Conservation (phyloP, 2,329 filamentous ascomycete genomes). For the Chrysoporthe puriensis region DNA sequence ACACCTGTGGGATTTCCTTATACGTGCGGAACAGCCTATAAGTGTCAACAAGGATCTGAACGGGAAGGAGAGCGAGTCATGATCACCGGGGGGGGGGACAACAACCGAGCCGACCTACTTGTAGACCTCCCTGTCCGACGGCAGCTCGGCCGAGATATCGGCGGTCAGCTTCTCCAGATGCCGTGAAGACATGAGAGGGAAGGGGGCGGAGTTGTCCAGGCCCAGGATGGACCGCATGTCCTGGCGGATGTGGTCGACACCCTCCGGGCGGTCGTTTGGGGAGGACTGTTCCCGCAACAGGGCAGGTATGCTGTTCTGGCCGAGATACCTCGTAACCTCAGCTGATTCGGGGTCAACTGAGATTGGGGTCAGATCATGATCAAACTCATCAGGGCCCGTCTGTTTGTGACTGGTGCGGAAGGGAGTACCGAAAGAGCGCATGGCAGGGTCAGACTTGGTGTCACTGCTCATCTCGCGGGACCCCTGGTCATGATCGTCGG, state of each 20-base stretch:
- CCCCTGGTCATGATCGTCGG: constrained; percentile 45
- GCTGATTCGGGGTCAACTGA: constrained; percentile 57
- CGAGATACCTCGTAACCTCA: constrained; percentile 63
- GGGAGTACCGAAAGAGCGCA: constrained; percentile 37
- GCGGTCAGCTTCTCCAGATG: constrained; percentile 63
- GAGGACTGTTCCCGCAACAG: constrained; percentile 64
- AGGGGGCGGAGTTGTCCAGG: constrained; percentile 67
- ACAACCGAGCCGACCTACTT: constrained; percentile 51
- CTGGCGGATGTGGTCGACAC: constrained; percentile 59
- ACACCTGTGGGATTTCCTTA: constrained; percentile 69
- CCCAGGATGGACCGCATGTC: constrained; percentile 70
- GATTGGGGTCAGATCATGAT: constrained; percentile 27
- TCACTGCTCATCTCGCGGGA: constrained; percentile 42
- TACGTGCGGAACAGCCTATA: constrained; percentile 65
- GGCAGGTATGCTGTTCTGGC: constrained; percentile 71
- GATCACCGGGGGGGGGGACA: neutral
- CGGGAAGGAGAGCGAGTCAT: neutral
- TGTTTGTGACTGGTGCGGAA: constrained; percentile 23
- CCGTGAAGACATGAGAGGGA: constrained; percentile 67
- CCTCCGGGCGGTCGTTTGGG: constrained; percentile 54
- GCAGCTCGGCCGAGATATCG: constrained; percentile 65
- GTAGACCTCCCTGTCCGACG: constrained; percentile 68
- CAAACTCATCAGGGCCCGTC: constrained; percentile 16
- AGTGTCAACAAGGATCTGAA: neutral
- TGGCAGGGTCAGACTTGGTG: constrained; percentile 43